Evolutionary conservation across 345 rosid species (phyloP).

Genomic region (Trapa bicornis): DNA sequence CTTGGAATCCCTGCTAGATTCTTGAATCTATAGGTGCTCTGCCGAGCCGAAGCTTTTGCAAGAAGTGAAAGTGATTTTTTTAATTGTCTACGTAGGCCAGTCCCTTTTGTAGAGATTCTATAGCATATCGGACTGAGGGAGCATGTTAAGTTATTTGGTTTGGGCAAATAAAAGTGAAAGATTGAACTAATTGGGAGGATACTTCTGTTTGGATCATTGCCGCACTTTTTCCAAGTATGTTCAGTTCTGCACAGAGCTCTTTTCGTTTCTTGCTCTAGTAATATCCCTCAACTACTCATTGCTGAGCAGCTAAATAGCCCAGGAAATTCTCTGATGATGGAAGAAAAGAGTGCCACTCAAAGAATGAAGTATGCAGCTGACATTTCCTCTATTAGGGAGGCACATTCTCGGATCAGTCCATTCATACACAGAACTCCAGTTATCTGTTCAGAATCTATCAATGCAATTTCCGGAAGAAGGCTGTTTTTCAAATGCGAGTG

Average conservation of each 20-base stretch:
- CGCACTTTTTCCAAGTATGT: not conserved
- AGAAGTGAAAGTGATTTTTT: not conserved
- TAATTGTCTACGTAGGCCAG: not conserved
- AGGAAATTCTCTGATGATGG: conserved; percentile 22
- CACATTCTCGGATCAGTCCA: conserved; percentile 40
- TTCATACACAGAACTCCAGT: conserved; percentile 67
- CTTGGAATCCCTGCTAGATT: not conserved
- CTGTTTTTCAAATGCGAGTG: conserved; percentile 83
- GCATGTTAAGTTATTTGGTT: not conserved
- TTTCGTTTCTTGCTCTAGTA: not conserved
- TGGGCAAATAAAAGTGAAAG: not conserved
- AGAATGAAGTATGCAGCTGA: conserved; percentile 62
- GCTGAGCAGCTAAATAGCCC: not conserved
- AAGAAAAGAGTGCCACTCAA: conserved; percentile 12
- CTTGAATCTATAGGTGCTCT: not conserved
- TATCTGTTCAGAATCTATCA: conserved; percentile 52
- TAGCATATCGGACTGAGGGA: not conserved
- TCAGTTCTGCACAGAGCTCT: not conserved
- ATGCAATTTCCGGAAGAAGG: conserved; percentile 46
- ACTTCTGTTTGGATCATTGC: not conserved
- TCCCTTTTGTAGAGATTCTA: not conserved
- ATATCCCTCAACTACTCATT: not conserved
- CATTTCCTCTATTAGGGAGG: conserved; percentile 61
- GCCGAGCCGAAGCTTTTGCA: not conserved
- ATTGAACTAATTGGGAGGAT: not conserved